Conservation (phyloP, 2,329 filamentous ascomycete genomes). For the Fusarium duplospermum region DNA sequence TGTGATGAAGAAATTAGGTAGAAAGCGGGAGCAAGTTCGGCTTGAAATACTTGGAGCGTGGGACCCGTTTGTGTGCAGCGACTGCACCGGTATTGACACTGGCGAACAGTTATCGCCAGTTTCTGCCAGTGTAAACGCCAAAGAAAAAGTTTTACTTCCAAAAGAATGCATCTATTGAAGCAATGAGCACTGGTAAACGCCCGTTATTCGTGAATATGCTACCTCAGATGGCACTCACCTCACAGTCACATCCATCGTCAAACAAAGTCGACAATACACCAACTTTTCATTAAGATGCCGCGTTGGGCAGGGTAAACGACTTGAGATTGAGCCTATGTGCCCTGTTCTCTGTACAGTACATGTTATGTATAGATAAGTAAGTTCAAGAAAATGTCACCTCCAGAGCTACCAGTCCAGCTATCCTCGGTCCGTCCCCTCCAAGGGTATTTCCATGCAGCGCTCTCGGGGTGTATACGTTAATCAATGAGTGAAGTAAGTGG, state of each 20-base stretch:
- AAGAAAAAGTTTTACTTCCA: too few species aligned
- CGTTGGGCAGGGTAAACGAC: conserved; percentile 5
- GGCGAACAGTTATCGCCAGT: neutral
- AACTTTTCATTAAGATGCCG: conserved; percentile 11
- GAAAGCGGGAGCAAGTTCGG: neutral
- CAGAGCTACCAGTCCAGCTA: conserved; percentile 8
- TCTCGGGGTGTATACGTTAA: conserved; percentile 3
- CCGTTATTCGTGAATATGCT: neutral
- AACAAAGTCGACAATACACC: neutral
- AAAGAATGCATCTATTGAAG: neutral
- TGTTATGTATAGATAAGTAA: neutral
- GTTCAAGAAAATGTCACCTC: neutral
- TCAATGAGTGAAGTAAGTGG: neutral
- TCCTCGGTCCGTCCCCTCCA: neutral
- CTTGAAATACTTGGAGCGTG: neutral
- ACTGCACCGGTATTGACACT: neutral
- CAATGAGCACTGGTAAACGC: neutral
- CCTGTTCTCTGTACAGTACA: neutral
- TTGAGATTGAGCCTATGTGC: conserved; percentile 2
- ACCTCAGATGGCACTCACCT: neutral
- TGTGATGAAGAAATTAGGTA: neutral
- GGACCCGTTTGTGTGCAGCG: neutral
- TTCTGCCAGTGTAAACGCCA: neutral
- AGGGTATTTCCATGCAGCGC: neutral
- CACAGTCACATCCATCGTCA: neutral